Conservation (phyloP, 2,329 filamentous ascomycete species). For the Triangularia verruculosa region DNA sequence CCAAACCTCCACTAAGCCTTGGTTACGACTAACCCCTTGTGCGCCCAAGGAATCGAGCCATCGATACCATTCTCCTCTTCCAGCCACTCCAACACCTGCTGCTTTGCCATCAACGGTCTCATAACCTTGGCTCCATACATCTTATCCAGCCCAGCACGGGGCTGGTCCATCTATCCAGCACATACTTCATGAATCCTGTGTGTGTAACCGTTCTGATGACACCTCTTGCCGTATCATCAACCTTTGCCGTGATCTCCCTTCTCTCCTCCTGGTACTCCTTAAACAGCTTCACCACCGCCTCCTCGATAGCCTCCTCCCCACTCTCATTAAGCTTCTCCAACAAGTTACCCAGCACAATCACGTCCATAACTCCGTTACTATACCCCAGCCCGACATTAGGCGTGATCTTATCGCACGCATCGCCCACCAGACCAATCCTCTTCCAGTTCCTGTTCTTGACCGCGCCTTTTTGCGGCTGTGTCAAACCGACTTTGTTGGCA, state of each 20-base stretch:
- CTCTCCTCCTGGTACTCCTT: constrained; percentile 19
- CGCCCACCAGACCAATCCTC: constrained; percentile 25
- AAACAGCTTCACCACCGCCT: constrained; percentile 19
- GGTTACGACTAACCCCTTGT: not conserved
- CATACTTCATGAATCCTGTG: not conserved
- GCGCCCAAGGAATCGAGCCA: not conserved
- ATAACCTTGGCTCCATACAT: not conserved
- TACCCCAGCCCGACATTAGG: constrained; percentile 25
- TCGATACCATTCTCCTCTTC: not conserved
- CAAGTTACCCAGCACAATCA: constrained; percentile 22
- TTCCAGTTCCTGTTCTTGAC: constrained; percentile 21
- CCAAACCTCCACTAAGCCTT: not conserved
- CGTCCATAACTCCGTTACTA: constrained; percentile 26
- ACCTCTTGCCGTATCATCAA: not conserved
- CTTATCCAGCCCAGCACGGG: not conserved
- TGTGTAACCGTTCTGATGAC: constrained; percentile 3
- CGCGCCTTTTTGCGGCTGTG: constrained; percentile 24
- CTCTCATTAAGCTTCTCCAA: constrained; percentile 14
- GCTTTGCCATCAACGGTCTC: not conserved
- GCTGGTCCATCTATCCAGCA: not conserved
- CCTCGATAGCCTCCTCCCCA: constrained; percentile 8
- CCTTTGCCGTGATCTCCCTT: not conserved
- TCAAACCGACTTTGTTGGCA: constrained; percentile 13
- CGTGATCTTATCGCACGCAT: constrained; percentile 28
- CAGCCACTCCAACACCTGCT: constrained; percentile 1